Base-by-base conservation (phyloP, 306 rosid genomes). In the Herpetospermum pedunculosum region DNA sequence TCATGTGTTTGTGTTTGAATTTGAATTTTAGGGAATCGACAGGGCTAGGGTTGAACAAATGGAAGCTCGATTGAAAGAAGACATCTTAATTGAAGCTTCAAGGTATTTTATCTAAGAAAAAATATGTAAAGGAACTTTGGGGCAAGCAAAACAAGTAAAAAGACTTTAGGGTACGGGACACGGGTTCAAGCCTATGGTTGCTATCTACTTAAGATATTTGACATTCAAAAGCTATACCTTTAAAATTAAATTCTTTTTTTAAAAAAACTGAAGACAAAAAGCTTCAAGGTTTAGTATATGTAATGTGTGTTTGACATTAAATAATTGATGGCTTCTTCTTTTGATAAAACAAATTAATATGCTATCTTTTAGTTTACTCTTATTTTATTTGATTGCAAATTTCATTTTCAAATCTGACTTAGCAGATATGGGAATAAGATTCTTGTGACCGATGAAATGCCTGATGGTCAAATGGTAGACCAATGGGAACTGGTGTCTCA, bases 381-480 rank as follows among this genome's bases (percentile, higher is more conserved):
- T 77, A 59, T 73, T 55, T 67, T 78, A 65, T 44, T 35, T 78
- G 77, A 76, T 76, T 46, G 60, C 29, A 71, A 26, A 49, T 77
- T 65, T 89, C 50, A 35, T 77, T 64, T 82, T 70, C 64, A 49
- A 77, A 80, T 78, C 67, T 87, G 79, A 67, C 43, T 35, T 74
- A 41, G 67, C 92, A 92, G 98, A 79, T 92, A 90, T 64, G 91
- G 92, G 76, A 83, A 90, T 82, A 90, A 88, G 87, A 92, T 92
- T 76, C 98, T 92, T 75, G 96, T 92, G 75, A 90, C 98, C 12
- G 98, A 90, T 81, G 98, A 92, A 82, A 88, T 92, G 74, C 96
- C 90, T 41, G 96, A 92, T 83, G 98, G 98, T 78, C 98, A 92
- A 84, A 92, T 92, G 98, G 96, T 92, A 38, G 98, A 92, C 87